Conservation (phyloP, 495 filamentous ascomycete genomes). For the Aspergillus saccharolyticus region DNA sequence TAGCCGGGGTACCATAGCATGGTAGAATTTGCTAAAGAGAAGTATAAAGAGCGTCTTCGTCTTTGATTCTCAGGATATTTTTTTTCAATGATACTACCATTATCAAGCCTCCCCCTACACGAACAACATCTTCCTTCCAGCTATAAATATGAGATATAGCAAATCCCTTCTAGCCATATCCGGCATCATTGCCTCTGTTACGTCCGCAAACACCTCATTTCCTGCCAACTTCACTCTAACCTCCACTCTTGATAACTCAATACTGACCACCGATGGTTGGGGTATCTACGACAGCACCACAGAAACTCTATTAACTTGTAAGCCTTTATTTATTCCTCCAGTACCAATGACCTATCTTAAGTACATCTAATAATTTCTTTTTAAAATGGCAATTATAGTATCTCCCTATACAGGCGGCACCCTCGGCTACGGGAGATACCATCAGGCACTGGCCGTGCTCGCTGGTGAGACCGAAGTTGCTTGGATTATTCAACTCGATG, state of each 20-base stretch:
- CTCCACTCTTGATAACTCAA: constrained; percentile 1
- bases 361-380: background rate
- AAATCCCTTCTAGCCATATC: constrained; percentile 1
- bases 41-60: background rate
- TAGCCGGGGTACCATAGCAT: background rate
- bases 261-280: constrained; percentile 3
- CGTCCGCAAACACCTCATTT: constrained; percentile 1
- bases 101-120: background rate
- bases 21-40: background rate
- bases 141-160: constrained; percentile 1
- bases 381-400: background rate
- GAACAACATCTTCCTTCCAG: background rate
- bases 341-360: background rate
- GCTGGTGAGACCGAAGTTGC: background rate
- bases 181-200: constrained; percentile 2
- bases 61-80: background rate
- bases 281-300: constrained; percentile 3
- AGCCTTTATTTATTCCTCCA: background rate
- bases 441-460: background rate
- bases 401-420: background rate
- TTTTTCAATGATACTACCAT: background rate
- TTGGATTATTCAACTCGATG: background rate
- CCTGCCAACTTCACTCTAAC: constrained; percentile 2
- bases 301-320: background rate
- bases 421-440: background rate